phyloP scores from a whole-genome alignment of 257 asterid genomes.

The Capsicum baccatum region DNA sequence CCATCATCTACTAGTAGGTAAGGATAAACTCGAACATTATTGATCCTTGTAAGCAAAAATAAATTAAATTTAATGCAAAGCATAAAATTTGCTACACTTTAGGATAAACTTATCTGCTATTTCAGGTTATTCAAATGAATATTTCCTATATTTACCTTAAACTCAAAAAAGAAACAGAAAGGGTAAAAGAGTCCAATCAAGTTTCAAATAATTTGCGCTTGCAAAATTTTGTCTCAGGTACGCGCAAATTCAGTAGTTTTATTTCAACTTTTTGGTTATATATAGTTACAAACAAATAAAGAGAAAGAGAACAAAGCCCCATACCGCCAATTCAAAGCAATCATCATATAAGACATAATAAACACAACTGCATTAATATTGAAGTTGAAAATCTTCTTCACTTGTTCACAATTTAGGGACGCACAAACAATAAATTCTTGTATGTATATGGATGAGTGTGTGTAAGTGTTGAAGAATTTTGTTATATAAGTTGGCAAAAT shows the following conservation, averaged over 20 bases:
- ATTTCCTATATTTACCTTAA: too few relatives aligned
- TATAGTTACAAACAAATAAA: too few relatives aligned
- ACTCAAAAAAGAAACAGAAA: not conserved
- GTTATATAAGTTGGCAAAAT: not conserved
- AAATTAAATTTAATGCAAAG: too few relatives aligned
- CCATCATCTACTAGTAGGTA: too few relatives aligned
- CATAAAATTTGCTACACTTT: too few relatives aligned
- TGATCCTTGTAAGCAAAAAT: too few relatives aligned
- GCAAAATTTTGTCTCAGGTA: not conserved
- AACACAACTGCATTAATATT: not conserved
- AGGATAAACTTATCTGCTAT: too few relatives aligned
- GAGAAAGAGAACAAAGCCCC: not conserved
- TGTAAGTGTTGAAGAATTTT: not conserved
- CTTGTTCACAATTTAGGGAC: too few relatives aligned
- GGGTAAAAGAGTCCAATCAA: not conserved
- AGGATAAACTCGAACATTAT: too few relatives aligned
- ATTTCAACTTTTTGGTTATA: not conserved
- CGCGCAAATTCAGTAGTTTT: constrained; percentile 21
- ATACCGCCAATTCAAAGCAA: constrained; percentile 6
- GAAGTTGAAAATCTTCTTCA: too few relatives aligned
- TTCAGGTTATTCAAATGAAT: too few relatives aligned
- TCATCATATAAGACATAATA: constrained; percentile 9
- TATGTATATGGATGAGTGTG: too few relatives aligned
- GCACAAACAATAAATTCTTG: not conserved
- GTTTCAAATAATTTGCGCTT: constrained; percentile 13